Base-by-base conservation (phyloP, 139 green algal species). In the Chlamydomonas eustigma region DNA sequence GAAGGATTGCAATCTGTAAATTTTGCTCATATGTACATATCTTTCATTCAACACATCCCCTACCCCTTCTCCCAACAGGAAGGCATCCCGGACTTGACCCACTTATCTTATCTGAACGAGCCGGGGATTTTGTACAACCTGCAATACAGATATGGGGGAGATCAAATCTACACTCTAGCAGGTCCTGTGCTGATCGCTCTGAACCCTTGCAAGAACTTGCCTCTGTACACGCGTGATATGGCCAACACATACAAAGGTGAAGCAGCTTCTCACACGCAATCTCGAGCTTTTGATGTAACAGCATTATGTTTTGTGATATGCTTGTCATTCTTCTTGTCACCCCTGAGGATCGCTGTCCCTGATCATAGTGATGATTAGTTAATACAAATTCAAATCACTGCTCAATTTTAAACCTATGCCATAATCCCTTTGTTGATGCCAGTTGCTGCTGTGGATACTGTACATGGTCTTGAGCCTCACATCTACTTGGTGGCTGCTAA, bases 151-250 rank as follows among this genome's bases (percentile, higher is more conserved):
- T 94, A 94, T 69, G 51, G 50, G 0, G 39, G 68, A 3, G 85
- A 94, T 50, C 39, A 76, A 0, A 93, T 98, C 32, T 98, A 98
- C 83, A 95, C 93, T 0, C 80, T 83, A 37, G 83, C 82, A 3
- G 93, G 93, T 0, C 89, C 90, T 0, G 91, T 98, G 44, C 84
- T 98, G 4, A 93, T 98, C 38, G 93, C 93, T 0, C 71, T 97
- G 36, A 97, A 97, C 76, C 91, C 91, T 1, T 96, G 92, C 86
- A 92, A 92, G 75, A 5, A 35, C 6, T 84, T 97, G 76, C 88
- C 89, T 0, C 79, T 97, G 68, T 97, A 97, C 75, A 84, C 86
- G 0, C 18, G 71, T 0, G 87, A 94, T 37, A 74, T 88, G n/a
- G 86, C 84, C 4, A 39, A 87, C 4, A 71, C 81, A 24, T 96